Base-by-base conservation (phyloP, 331 rosid genomes). In the Quercus phellos region DNA sequence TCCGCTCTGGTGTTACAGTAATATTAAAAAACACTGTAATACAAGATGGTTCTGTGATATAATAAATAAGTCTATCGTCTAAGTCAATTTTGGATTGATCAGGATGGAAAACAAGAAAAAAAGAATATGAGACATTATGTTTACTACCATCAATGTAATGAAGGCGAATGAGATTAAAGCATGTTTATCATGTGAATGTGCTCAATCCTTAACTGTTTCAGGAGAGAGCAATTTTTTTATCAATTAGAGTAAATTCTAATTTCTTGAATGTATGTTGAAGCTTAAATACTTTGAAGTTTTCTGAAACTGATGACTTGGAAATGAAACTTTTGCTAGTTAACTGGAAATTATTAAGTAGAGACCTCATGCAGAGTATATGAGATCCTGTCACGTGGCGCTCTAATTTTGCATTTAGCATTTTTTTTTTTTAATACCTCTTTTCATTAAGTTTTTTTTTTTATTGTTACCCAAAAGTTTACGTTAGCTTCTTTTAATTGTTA, bases 1-100 rank as follows among this genome's bases (percentile, higher is more conserved):
- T 93, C 85, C 92, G 97, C 46, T 89, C 97, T 0, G 98, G 93
- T 6, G 73, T 91, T 75, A 84, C 92, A 17, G 3, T 93, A 53
- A 80, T 87, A 77, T 67, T 85, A 82, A 93, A 87, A 86, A 91
- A 90, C 76, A 83, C 94, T 51, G 84, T 81, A n/a, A 88, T 91
- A 70, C 61, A 55, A 71, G 94, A 91, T 63, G 97, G 93, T 55
- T 9, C 72, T 0, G 83, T 84, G 74, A 88, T 93, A 73, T 89
- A 67, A 76, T 42, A 61, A 32, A 55, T 74, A 55, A 51, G 18
- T 19, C 78, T 50, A 53, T 21, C 79, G 16, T 35, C n/a, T 73
- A 17, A 38, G 17, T 73, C 27, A 24, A 70, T 80, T 84, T 77
- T 78, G 76, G 60, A 77, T 55, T 46, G 55, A 63, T 68, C 68